These are phyloP conservation scores for Auxenochlorella pyrenoidosa DNA, from an alignment of 139 green algal species.

Conservation along the genomic window DNA sequence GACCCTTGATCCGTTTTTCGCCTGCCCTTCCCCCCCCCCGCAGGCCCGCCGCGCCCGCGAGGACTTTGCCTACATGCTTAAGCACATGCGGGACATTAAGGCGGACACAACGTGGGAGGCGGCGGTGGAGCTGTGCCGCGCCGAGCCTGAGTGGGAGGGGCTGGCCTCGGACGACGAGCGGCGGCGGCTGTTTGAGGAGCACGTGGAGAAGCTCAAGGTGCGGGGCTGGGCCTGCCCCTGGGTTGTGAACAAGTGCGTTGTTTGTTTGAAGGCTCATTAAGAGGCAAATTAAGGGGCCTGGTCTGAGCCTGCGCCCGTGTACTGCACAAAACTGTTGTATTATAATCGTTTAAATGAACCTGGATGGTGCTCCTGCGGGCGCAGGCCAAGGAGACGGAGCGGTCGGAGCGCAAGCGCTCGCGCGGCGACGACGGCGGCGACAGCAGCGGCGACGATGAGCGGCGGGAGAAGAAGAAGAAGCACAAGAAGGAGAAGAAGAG, in stretches of 20 bases:
- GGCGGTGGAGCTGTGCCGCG: conserved; percentile 45
- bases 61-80: conserved; percentile 60
- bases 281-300: no score
- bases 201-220: conserved; percentile 55
- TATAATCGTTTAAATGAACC: no score
- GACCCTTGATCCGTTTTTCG: no score
- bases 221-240: no score
- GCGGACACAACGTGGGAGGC: conserved; percentile 61
- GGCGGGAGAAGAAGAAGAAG: conserved; percentile 42
- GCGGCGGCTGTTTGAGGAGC: conserved; percentile 60
- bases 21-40: no score
- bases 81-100: conserved; percentile 49
- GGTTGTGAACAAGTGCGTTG: no score
- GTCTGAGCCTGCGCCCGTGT: no score
- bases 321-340: no score
- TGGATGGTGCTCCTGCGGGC: no score
- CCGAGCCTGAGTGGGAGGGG: conserved; percentile 65
- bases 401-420: conserved; percentile 47
- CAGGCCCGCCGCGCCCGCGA: conserved; percentile 42
- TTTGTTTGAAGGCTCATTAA: no score
- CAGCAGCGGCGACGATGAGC: conserved; percentile 22
- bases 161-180: conserved; percentile 51
- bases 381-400: conserved; percentile 46
- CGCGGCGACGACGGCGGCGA: conserved; percentile 19
- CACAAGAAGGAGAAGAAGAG: conserved; percentile 30